These are phyloP conservation scores for Phlebiopsis gigantea DNA, from an alignment of 768 basidiomycete genomes.

Conservation along the genomic window DNA sequence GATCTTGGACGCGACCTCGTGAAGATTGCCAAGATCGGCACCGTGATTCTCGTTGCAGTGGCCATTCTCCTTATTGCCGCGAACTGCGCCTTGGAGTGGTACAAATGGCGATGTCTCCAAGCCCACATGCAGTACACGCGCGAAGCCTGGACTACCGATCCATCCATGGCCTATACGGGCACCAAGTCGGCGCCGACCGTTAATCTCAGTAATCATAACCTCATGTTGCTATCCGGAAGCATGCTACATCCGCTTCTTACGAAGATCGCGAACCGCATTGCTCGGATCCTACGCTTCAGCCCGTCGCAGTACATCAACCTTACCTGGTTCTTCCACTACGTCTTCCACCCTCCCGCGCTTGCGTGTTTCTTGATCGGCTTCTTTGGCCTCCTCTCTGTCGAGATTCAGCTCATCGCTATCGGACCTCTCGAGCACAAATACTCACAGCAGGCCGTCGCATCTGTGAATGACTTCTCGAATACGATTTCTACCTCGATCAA, in stretches of 20 bases:
- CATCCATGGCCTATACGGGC: slow-evolving; percentile 46
- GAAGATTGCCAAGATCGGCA: slow-evolving; percentile 74
- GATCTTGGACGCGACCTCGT: slow-evolving; percentile 77
- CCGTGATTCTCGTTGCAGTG: slow-evolving; percentile 63
- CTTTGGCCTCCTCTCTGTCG: slow-evolving; percentile 79
- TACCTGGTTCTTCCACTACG: slow-evolving; percentile 86
- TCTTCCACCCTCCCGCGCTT: slow-evolving; percentile 88
- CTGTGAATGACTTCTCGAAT: slow-evolving; percentile 61
- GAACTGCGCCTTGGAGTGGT: slow-evolving; percentile 81
- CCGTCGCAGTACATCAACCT: slow-evolving; percentile 62
- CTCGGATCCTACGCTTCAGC: slow-evolving; percentile 46
- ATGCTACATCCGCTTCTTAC: slow-evolving; percentile 71
- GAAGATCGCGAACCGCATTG: slow-evolving; percentile 52
- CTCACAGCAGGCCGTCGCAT: slow-evolving; percentile 51
- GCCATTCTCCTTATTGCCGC: slow-evolving; percentile 70
- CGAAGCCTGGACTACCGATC: slow-evolving; percentile 73
- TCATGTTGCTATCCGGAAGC: slow-evolving; percentile 68
- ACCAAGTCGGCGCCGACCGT: slow-evolving; percentile 42
- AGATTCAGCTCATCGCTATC: slow-evolving; percentile 82
- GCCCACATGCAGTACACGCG: slow-evolving; percentile 63
- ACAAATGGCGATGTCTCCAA: slow-evolving; percentile 75
- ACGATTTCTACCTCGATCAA: slow-evolving; percentile 76
- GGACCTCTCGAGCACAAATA: slow-evolving; percentile 69
- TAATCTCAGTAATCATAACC: slow-evolving; percentile 67
- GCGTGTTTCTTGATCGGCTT: slow-evolving; percentile 92